A percentile compares a stretch with the other conserved stretches of the same genome.
phyloP scores from a whole-genome alignment of 1,139 yeast species.

The Nakaseomyces nivariensis region DNA sequence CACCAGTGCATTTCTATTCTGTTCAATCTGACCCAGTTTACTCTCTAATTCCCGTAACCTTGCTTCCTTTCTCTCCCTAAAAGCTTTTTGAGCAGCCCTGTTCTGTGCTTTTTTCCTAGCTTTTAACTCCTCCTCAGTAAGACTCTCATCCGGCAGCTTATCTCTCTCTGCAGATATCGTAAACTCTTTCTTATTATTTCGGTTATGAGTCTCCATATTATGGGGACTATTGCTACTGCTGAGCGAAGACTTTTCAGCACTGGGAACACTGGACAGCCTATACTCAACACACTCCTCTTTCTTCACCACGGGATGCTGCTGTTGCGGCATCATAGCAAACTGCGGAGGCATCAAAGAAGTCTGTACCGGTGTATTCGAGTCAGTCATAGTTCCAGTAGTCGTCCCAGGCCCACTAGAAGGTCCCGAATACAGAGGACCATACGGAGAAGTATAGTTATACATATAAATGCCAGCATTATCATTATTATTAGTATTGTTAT shows the following conservation, averaged over 20 bases:
- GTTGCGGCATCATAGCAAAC: neutral
- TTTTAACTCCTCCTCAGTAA: conserved; percentile 5
- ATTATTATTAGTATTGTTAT: too few relatives aligned
- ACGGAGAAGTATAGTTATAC: too few relatives aligned
- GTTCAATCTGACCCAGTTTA: conserved; percentile 51
- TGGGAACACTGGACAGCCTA: neutral
- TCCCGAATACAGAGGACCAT: too few relatives aligned
- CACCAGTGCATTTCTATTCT: conserved; percentile 42
- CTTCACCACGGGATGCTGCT: neutral
- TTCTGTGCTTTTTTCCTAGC: conserved; percentile 70
- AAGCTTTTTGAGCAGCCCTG: conserved; percentile 84
- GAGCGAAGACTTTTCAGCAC: neutral
- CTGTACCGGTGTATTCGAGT: too few relatives aligned
- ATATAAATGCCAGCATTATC: too few relatives aligned
- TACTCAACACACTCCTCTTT: neutral
- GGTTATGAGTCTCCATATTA: neutral
- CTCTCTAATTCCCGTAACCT: conserved; percentile 58
- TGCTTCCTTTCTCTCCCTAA: conserved; percentile 74
- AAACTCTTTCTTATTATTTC: neutral
- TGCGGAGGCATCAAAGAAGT: too few relatives aligned
- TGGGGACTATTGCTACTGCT: neutral
- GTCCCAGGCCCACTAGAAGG: too few relatives aligned
- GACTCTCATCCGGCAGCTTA: neutral
- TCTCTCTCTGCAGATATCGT: neutral
- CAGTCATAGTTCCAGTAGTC: too few relatives aligned